phyloP scores from a whole-genome alignment of 192 early-diverging fungal genomes.

The Coemansia sp. region DNA sequence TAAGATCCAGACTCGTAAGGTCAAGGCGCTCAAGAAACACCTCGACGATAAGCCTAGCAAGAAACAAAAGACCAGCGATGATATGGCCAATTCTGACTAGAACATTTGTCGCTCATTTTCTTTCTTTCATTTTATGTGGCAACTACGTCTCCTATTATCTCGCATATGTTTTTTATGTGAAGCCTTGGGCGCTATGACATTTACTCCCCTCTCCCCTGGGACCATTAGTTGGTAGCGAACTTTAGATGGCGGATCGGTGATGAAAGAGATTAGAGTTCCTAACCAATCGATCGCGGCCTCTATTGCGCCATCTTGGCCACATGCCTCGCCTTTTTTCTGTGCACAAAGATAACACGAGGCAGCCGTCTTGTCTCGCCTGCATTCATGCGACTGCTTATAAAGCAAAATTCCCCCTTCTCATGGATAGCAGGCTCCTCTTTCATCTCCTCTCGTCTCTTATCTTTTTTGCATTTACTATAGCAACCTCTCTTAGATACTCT shows the following conservation, averaged over 20 bases:
- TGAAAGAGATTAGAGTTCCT: conserved; percentile 4
- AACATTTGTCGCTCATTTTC: not conserved
- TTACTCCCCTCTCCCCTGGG: not conserved
- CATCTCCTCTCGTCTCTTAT: not conserved
- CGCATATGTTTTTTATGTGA: not conserved
- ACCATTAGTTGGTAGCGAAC: not conserved
- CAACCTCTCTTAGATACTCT: not conserved
- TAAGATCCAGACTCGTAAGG: conserved; percentile 96
- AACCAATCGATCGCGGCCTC: conserved; percentile 5
- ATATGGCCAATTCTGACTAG: conserved; percentile 18
- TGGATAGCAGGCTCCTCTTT: not conserved
- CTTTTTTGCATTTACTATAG: not conserved
- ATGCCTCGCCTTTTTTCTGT: conserved; percentile 6
- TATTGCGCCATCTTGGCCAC: conserved; percentile 14
- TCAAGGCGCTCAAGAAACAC: conserved; percentile 90
- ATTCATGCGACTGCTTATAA: conserved; percentile 1
- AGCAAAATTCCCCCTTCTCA: not conserved
- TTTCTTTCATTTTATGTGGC: not conserved
- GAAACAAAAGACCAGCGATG: conserved; percentile 25
- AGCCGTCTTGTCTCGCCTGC: not conserved
- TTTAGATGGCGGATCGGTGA: not conserved
- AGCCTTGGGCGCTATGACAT: not conserved
- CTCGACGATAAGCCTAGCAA: conserved; percentile 37
- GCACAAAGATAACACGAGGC: conserved; percentile 2
- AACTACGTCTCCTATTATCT: not conserved